These are phyloP conservation scores for Phialophora tarda DNA, from an alignment of 2,329 filamentous ascomycete species.

Conservation along the genomic window DNA sequence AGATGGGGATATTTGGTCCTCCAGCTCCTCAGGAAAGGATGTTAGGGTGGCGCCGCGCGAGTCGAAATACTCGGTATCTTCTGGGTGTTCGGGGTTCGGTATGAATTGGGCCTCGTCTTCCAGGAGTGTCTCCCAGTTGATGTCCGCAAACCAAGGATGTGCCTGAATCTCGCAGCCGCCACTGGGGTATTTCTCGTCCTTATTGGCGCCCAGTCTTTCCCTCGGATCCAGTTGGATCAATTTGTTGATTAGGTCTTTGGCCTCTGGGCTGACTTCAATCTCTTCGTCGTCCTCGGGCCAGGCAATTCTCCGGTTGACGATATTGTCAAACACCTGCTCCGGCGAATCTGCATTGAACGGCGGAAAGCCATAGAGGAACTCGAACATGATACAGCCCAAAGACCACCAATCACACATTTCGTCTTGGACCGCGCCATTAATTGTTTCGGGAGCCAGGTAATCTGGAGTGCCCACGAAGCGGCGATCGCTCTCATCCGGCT, in stretches of 20 bases:
- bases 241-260: constrained; percentile 92
- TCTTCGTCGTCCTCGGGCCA: constrained; percentile 89
- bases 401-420: constrained; percentile 99
- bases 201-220: constrained; percentile 82
- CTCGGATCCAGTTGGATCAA: constrained; percentile 84
- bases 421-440: constrained; percentile 92
- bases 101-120: constrained; percentile 97
- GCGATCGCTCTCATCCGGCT: constrained; percentile 89
- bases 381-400: constrained; percentile 96
- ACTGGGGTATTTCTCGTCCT: constrained; percentile 77
- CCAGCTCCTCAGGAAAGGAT: constrained; percentile 90
- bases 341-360: constrained; percentile 91
- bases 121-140: constrained; percentile 89
- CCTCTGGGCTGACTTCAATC: constrained; percentile 76
- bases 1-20: constrained; percentile 83
- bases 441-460: constrained; percentile 95
- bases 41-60: constrained; percentile 87
- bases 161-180: constrained; percentile 90
- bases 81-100: constrained; percentile 86
- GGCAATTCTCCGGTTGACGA: constrained; percentile 83
- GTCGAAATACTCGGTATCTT: constrained; percentile 98
- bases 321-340: constrained; percentile 96
- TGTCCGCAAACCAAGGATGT: constrained; percentile 84
- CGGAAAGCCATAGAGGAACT: constrained; percentile 90
- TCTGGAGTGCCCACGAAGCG: constrained; percentile 96